Evolutionary conservation across 106 monocot genomes (phyloP).

Genomic region (Dioscorea dumetorum): DNA sequence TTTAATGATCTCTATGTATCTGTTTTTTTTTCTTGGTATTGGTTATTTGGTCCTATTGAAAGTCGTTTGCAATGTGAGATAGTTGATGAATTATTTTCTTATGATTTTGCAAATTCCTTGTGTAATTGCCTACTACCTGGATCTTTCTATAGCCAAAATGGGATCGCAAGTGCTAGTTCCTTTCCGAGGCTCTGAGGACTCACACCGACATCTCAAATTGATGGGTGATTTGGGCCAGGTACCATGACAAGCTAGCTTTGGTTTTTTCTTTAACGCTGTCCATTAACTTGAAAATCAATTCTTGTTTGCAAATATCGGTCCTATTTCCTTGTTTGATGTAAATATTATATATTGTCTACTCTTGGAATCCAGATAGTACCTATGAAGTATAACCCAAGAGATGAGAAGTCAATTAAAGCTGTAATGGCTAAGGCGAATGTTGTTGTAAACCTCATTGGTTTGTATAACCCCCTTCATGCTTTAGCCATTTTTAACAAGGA

Average conservation of each 20-base stretch:
- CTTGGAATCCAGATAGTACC: slow-evolving; percentile 70
- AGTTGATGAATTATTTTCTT: too few relatives aligned
- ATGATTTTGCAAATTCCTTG: too few relatives aligned
- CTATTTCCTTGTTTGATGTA: background rate
- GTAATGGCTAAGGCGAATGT: slow-evolving; percentile 99
- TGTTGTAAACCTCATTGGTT: slow-evolving; percentile 95
- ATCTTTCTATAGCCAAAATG: slow-evolving; percentile 76
- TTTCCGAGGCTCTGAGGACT: slow-evolving; percentile 97
- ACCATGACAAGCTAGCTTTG: background rate
- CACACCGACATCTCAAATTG: slow-evolving; percentile 85
- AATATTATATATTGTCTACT: slow-evolving; percentile 2
- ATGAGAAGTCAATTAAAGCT: slow-evolving; percentile 96
- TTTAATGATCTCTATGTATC: too few relatives aligned
- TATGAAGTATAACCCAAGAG: slow-evolving; percentile 97
- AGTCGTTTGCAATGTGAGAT: too few relatives aligned
- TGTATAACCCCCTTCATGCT: slow-evolving; percentile 12
- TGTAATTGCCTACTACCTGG: background rate
- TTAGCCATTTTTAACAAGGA: background rate
- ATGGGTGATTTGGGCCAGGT: slow-evolving; percentile 99
- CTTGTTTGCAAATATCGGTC: background rate
- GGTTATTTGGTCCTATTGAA: too few relatives aligned
- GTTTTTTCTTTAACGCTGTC: background rate
- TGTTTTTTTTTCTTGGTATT: too few relatives aligned
- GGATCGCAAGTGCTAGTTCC: slow-evolving; percentile 98
- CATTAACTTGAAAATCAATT: background rate